Percentiles rank a stretch among this genome's conserved stretches.
Conservation (phyloP, 257 asterid genomes). For the Petunia axillaris region DNA sequence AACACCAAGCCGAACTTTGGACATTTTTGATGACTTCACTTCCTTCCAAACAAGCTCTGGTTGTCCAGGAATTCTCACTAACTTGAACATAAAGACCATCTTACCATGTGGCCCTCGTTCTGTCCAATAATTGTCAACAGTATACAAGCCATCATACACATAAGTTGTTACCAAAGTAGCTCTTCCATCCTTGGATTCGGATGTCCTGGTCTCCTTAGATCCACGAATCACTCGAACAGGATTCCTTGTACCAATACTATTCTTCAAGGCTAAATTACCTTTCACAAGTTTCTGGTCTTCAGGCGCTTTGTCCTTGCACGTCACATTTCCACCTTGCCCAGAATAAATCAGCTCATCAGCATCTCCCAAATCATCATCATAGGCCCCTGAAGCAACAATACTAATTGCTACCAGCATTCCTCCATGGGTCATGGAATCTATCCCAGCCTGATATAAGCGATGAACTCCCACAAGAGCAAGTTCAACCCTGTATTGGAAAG, state of each 20-base stretch:
- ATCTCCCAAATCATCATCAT: slow-evolving; percentile 63
- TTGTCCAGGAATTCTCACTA: slow-evolving; percentile 75
- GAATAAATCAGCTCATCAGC: slow-evolving; percentile 69
- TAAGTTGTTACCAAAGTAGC: slow-evolving; percentile 53
- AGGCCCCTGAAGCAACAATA: slow-evolving; percentile 79
- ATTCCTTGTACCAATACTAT: slow-evolving; percentile 51
- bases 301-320: slow-evolving; percentile 53
- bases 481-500: slow-evolving; percentile 83
- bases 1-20: slow-evolving; percentile 52
- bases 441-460: slow-evolving; percentile 72
- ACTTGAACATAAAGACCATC: slow-evolving; percentile 70
- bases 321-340: slow-evolving; percentile 78
- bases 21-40: slow-evolving; percentile 50
- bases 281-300: slow-evolving; percentile 83
- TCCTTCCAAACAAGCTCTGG: slow-evolving; percentile 83
- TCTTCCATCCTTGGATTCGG: slow-evolving; percentile 49
- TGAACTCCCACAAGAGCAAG: slow-evolving; percentile 83
- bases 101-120: slow-evolving; percentile 67
- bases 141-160: slow-evolving; percentile 83
- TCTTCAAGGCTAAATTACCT: slow-evolving; percentile 78
- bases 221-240: slow-evolving; percentile 90
- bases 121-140: slow-evolving; percentile 51
- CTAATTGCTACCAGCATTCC: slow-evolving; percentile 62
- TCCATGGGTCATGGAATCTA: slow-evolving; percentile 51
- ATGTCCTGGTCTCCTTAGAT: slow-evolving; percentile 50